These are phyloP conservation scores for Phytophthora pseudosyringae DNA, from an alignment of 352 stramenopile genomes.

Conservation along the genomic window DNA sequence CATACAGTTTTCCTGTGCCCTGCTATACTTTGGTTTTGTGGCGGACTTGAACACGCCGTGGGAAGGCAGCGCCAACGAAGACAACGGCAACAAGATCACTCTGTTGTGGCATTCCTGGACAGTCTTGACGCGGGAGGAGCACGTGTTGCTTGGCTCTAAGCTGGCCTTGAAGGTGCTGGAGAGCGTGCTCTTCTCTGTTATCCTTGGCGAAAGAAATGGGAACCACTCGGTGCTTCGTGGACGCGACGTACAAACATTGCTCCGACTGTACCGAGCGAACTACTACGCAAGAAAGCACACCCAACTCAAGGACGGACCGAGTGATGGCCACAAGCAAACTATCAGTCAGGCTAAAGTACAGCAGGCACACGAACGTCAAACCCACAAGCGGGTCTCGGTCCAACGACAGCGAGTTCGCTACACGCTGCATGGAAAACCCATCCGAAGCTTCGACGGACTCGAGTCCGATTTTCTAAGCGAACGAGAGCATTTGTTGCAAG, in stretches of 20 bases:
- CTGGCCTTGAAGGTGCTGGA: conserved; percentile 21
- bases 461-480: conserved; percentile 41
- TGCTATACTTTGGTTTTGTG: conserved; percentile 68
- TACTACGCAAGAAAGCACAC: conserved; percentile 43
- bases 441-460: conserved; percentile 4
- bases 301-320: conserved; percentile 14
- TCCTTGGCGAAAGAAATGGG: conserved; percentile 20
- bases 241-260: conserved; percentile 14
- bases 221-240: conserved; percentile 5
- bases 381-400: conserved; percentile 8
- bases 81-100: conserved; percentile 34
- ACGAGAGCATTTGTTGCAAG: conserved; percentile 32
- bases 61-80: conserved; percentile 10
- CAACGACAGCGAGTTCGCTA: conserved; percentile 35
- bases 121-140: conserved; percentile 29
- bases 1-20: conserved; percentile 63
- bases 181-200: conserved; percentile 31
- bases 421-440: conserved; percentile 44
- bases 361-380: background rate
- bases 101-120: conserved; percentile 64
- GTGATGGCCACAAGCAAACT: background rate
- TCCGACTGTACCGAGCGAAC: conserved; percentile 47
- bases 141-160: background rate
- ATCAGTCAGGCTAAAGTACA: background rate
- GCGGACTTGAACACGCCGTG: conserved; percentile 45